Evolutionary conservation across 2,329 filamentous ascomycete species (phyloP).

Genomic region (Aspergillus pseudonomiae): DNA sequence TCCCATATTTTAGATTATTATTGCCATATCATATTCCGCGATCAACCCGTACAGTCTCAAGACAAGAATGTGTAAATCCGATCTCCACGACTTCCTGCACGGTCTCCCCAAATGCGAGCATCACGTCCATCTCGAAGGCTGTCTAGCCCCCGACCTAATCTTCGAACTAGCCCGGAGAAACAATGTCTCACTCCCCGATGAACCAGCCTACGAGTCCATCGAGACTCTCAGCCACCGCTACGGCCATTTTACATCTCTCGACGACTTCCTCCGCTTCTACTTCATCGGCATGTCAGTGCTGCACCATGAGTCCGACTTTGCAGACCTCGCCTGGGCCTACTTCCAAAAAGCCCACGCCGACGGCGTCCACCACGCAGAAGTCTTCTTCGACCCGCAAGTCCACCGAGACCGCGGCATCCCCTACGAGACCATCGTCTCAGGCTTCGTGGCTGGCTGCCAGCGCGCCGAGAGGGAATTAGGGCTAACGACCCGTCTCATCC

Average conservation of each 20-base stretch:
- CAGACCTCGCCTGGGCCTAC: constrained; percentile 72
- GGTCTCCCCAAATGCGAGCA: constrained; percentile 79
- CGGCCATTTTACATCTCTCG: constrained; percentile 67
- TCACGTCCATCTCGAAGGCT: constrained; percentile 79
- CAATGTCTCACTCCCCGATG: constrained; percentile 62
- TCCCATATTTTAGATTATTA: background rate
- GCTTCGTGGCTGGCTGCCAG: constrained; percentile 63
- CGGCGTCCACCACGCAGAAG: constrained; percentile 71
- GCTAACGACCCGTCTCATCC: constrained; percentile 67
- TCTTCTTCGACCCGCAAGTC: constrained; percentile 81
- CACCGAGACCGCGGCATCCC: constrained; percentile 66
- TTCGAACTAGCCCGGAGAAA: constrained; percentile 71
- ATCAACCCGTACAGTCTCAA: background rate
- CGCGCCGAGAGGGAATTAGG: constrained; percentile 66
- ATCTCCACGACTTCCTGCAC: constrained; percentile 62
- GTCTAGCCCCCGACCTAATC: constrained; percentile 69
- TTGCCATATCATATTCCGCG: background rate
- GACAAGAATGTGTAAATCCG: constrained; percentile 57
- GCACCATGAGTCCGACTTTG: constrained; percentile 67
- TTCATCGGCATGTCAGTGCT: constrained; percentile 75
- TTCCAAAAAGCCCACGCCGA: constrained; percentile 66
- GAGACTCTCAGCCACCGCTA: constrained; percentile 66
- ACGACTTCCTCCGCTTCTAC: constrained; percentile 79
- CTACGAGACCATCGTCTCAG: constrained; percentile 66
- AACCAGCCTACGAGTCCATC: constrained; percentile 65